Base-by-base conservation (phyloP, 2,329 filamentous ascomycete species). In the Diplodia corticola region DNA sequence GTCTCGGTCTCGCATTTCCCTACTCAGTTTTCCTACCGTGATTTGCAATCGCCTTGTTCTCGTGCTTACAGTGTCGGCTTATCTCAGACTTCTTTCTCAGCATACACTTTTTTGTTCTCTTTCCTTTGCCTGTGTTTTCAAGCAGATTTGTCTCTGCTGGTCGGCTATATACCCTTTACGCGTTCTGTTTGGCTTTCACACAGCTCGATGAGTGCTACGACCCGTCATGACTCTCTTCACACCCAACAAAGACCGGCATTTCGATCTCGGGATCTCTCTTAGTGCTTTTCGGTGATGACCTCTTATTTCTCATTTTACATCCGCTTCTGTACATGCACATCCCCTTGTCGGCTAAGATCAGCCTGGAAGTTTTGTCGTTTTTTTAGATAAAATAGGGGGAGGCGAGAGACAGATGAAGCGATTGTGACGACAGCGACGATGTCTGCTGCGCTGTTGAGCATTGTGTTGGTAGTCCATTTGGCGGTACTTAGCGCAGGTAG, bases 91-190 rank as follows among this genome's bases (percentile, higher is more conserved):
- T 30, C 24, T 37, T 37, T 28, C n/a, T 35, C 26, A 30, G 50
- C 26, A 24, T 24, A 48, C 48, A 28, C 33, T 44, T 26, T 44
- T n/a, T 22, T 10, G 20, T 28, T 30, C 10, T 2, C 15, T 60
- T 59, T 33, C 7, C 24, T 22, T 46, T 46, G 9, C 55, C n/a
- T 46, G 26, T 61, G 57, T 61, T 61, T 61, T 61, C 57, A 61
- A 61, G 60, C 60, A 63, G 60, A 63, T 63, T 53, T 63, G 46
- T 53, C 49, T 63, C 60, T 63, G 60, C 60, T 63, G 60, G 60
- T 53, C 60, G 49, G 60, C 60, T 63, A 53, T 63, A 63, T 63
- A 63, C 60, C 60, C 60, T 63, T 63, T 63, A 61, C 28, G 57
- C 57, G 57, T 61, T 49, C 57, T 61, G 48, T 22, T 48, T 61